These are phyloP conservation scores for Tolypocladium guangdongense DNA, from an alignment of 2,329 filamentous ascomycete species.

Conservation along the genomic window DNA sequence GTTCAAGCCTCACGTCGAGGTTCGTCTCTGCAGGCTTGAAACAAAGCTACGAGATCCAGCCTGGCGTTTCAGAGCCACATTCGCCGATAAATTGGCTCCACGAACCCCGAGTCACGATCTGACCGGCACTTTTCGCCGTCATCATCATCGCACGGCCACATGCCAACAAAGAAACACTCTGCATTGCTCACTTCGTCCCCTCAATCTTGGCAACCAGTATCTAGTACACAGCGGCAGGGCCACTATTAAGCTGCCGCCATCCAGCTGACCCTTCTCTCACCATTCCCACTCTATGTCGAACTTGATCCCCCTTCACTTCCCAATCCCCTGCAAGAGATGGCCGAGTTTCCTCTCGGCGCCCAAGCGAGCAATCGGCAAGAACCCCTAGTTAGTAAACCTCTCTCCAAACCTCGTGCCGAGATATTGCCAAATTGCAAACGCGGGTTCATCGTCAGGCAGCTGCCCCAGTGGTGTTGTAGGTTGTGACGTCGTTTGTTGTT, in stretches of 20 bases:
- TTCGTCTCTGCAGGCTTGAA: too few relatives aligned
- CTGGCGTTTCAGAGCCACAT: not conserved
- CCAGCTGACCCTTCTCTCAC: not conserved
- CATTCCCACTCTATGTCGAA: not conserved
- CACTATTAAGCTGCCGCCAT: conserved; percentile 2
- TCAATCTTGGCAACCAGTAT: conserved; percentile 8
- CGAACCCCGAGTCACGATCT: not conserved
- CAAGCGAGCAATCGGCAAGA: not conserved
- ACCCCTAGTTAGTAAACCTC: not conserved
- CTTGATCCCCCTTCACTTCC: not conserved
- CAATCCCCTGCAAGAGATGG: not conserved
- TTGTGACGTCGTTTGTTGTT: not conserved
- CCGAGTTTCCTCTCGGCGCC: not conserved
- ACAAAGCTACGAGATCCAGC: not conserved
- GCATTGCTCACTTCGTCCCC: conserved; percentile 4
- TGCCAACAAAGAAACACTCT: conserved; percentile 2
- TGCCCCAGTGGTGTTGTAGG: not conserved
- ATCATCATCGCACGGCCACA: not conserved
- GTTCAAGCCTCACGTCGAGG: too few relatives aligned
- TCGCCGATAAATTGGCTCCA: too few relatives aligned
- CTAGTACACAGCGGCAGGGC: conserved; percentile 13
- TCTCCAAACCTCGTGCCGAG: not conserved
- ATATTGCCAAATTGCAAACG: not conserved
- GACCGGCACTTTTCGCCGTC: not conserved
- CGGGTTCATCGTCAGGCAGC: not conserved